These are phyloP conservation scores for Besnoitia besnoiti DNA, from an alignment of 169 alveolate genomes.

Conservation along the genomic window DNA sequence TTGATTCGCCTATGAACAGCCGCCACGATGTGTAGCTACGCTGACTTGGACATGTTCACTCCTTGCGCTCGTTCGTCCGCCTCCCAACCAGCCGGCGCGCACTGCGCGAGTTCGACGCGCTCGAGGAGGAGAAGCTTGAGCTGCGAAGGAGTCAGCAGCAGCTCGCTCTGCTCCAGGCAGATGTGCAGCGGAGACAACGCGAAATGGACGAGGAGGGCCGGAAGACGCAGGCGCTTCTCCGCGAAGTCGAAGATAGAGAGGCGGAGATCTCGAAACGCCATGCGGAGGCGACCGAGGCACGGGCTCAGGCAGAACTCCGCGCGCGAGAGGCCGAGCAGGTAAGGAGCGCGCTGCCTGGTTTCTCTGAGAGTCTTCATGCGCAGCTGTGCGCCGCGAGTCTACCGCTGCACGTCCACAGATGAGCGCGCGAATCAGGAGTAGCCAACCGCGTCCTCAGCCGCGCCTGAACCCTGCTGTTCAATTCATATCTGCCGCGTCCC, in stretches of 20 bases:
- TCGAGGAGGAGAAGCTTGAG: background rate
- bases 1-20: no score
- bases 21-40: no score
- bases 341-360: no score
- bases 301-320: background rate
- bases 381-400: no score
- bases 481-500: background rate
- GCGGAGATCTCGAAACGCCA: background rate
- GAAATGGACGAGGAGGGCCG: background rate
- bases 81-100: background rate
- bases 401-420: no score
- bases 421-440: no score
- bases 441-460: no score
- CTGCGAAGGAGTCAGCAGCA: background rate
- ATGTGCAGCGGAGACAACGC: background rate
- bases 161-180: background rate
- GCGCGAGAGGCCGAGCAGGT: background rate
- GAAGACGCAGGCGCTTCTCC: background rate
- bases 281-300: conserved; percentile 20
- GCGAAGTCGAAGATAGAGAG: background rate
- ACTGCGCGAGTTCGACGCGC: background rate
- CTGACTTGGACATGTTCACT: no score
- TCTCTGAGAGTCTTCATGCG: no score
- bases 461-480: background rate
- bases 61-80: no score